phyloP scores from a whole-genome alignment of 352 stramenopile species.

The Phytophthora uliginosa region DNA sequence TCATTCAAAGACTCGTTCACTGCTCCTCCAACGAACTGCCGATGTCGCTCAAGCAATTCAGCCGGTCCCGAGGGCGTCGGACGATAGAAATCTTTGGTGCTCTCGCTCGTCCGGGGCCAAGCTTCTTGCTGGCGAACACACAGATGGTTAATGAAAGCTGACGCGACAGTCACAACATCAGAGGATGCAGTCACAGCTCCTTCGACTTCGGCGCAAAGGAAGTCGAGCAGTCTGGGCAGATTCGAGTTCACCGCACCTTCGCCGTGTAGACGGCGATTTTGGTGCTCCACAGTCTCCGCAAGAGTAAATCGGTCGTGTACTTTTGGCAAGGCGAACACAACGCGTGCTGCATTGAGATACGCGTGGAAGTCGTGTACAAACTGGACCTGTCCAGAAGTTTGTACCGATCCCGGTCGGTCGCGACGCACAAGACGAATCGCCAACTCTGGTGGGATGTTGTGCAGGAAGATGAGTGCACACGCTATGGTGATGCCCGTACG shows the following conservation, averaged over 20 bases:
- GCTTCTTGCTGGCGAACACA: constrained; percentile 40
- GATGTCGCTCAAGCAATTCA: constrained; percentile 39
- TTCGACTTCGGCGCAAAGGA: constrained; percentile 68
- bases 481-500: constrained; percentile 90
- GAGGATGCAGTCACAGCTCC: constrained; percentile 24
- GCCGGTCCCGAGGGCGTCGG: constrained; percentile 6
- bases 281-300: constrained; percentile 70
- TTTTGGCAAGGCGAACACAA: constrained; percentile 80
- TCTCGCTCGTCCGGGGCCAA: constrained; percentile 40
- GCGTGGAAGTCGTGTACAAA: constrained; percentile 84
- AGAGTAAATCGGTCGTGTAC: constrained; percentile 83
- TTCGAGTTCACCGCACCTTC: constrained; percentile 42
- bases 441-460: constrained; percentile 74
- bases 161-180: constrained; percentile 24
- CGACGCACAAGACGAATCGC: constrained; percentile 82
- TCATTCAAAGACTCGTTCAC: constrained; percentile 19
- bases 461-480: constrained; percentile 87
- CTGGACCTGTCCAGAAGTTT: constrained; percentile 77
- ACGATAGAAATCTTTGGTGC: constrained; percentile 30
- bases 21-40: constrained; percentile 36
- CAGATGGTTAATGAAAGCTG: constrained; percentile 37
- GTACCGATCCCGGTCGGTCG: constrained; percentile 80
- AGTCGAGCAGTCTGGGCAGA: constrained; percentile 71
- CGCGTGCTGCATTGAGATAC: constrained; percentile 71
- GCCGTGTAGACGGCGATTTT: constrained; percentile 71